Evolutionary conservation across 2,329 filamentous ascomycete species (phyloP).

Genomic region (Fusarium chlamydosporum): DNA sequence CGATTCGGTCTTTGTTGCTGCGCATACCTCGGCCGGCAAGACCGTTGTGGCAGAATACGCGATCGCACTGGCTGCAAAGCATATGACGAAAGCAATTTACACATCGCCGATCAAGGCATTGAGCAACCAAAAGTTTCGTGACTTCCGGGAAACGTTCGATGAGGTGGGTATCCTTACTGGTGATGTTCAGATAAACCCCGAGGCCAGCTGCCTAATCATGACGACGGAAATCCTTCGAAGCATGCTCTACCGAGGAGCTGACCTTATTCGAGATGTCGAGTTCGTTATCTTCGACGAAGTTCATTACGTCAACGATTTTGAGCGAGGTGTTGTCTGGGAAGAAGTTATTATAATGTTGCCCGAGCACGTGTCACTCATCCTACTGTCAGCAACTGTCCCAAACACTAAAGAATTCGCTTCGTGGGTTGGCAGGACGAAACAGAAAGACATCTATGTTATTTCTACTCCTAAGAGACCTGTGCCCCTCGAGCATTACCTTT

Average conservation of each 20-base stretch:
- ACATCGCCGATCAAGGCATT: conserved; percentile 98
- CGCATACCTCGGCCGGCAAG: conserved; percentile 97
- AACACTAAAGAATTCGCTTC: conserved; percentile 98
- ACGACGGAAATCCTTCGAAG: conserved; percentile 97
- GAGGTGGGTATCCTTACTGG: conserved; percentile 97
- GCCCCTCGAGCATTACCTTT: conserved; percentile 94
- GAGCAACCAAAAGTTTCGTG: conserved; percentile 98
- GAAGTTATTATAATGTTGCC: conserved; percentile 99
- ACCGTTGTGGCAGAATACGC: conserved; percentile 98
- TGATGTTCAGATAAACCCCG: conserved; percentile 97
- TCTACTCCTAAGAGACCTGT: conserved; percentile 96
- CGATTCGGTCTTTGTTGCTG: conserved; percentile 97
- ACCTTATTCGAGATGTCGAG: conserved; percentile 96
- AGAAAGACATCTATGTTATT: conserved; percentile 99
- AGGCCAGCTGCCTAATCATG: conserved; percentile 99
- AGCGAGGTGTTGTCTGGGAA: conserved; percentile 98
- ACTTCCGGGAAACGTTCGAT: conserved; percentile 90
- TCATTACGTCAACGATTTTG: conserved; percentile 97
- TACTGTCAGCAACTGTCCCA: conserved; percentile 95
- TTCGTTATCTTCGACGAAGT: conserved; percentile 99
- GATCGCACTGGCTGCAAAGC: conserved; percentile 94
- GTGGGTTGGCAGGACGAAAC: conserved; percentile 97
- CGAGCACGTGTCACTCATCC: conserved; percentile 94
- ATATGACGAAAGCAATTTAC: conserved; percentile 99
- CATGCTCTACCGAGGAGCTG: conserved; percentile 97